Conservation (phyloP, 2,329 filamentous ascomycete genomes). For the Orbilia brochopaga region DNA sequence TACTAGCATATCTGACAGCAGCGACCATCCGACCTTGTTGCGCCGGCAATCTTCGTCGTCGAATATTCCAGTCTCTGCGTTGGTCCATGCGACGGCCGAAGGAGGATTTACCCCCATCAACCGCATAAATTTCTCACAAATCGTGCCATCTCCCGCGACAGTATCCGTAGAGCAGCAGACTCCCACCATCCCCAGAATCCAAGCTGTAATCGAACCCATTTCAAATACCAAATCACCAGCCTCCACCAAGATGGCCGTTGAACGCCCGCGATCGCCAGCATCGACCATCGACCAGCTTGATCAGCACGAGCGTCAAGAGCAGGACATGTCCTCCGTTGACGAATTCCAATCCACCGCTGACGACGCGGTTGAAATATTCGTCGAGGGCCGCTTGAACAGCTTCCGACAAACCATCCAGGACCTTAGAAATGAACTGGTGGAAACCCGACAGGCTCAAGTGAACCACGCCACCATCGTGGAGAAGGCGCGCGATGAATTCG, state of each 20-base stretch:
- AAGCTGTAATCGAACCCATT: not conserved
- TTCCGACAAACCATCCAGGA: constrained; percentile 14
- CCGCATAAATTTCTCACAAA: not conserved
- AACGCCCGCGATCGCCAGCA: constrained; percentile 1
- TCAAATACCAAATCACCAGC: not conserved
- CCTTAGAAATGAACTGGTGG: constrained; percentile 17
- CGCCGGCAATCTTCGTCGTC: not conserved
- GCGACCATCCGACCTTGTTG: not conserved
- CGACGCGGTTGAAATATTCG: constrained; percentile 15
- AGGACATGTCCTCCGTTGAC: constrained; percentile 7
- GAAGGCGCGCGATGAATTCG: constrained; percentile 31
- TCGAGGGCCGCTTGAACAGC: constrained; percentile 14
- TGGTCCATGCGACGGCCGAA: not conserved
- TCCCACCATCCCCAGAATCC: not conserved
- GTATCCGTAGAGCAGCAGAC: not conserved
- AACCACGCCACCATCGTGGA: constrained; percentile 19
- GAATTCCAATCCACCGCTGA: constrained; percentile 15
- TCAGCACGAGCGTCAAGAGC: not conserved
- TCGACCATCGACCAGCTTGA: not conserved
- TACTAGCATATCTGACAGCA: not conserved
- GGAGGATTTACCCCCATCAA: not conserved
- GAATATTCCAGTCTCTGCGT: constrained; percentile 1
- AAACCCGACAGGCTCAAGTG: constrained; percentile 12
- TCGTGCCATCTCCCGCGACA: not conserved
- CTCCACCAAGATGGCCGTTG: constrained; percentile 1